These are phyloP conservation scores for Pyrenula aspistea DNA, from an alignment of 495 filamentous ascomycete species.

Conservation along the genomic window DNA sequence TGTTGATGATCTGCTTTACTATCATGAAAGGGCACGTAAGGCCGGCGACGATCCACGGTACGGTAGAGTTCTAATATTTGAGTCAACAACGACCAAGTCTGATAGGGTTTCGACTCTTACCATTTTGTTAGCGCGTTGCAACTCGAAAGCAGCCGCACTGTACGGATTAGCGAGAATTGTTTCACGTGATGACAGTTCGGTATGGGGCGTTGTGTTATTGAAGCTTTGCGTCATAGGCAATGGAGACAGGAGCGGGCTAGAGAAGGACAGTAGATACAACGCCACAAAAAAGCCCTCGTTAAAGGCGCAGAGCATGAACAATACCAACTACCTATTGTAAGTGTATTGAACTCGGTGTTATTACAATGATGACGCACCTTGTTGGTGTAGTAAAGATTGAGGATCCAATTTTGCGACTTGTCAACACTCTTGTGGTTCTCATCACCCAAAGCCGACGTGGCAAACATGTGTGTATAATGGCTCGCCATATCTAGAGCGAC, in stretches of 20 bases:
- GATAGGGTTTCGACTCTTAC: too few relatives aligned
- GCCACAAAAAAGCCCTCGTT: constrained; percentile 84
- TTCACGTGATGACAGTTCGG: constrained; percentile 31
- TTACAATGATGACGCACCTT: constrained; percentile 40
- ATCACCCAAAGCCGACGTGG: constrained; percentile 53
- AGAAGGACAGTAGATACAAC: constrained; percentile 80
- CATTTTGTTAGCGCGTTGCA: constrained; percentile 89
- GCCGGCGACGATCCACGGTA: constrained; percentile 61
- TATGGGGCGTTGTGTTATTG: too few relatives aligned
- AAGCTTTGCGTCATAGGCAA: constrained; percentile 44
- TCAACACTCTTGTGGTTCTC: constrained; percentile 79
- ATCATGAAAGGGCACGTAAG: constrained; percentile 62
- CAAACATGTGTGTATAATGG: constrained; percentile 91
- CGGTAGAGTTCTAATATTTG: constrained; percentile 54
- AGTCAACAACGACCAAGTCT: too few relatives aligned
- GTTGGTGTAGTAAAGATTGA: constrained; percentile 81
- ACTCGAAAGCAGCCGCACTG: constrained; percentile 77
- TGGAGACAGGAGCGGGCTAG: constrained; percentile 53
- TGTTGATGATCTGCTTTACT: constrained; percentile 69
- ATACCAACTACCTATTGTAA: constrained; percentile 43
- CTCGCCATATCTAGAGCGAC: constrained; percentile 76
- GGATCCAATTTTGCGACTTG: constrained; percentile 47
- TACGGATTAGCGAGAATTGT: constrained; percentile 70
- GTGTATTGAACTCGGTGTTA: constrained; percentile 9
- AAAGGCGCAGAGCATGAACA: constrained; percentile 64